Evolutionary conservation across 345 rosid genomes (phyloP).

Genomic region (Syzygium jambos): DNA sequence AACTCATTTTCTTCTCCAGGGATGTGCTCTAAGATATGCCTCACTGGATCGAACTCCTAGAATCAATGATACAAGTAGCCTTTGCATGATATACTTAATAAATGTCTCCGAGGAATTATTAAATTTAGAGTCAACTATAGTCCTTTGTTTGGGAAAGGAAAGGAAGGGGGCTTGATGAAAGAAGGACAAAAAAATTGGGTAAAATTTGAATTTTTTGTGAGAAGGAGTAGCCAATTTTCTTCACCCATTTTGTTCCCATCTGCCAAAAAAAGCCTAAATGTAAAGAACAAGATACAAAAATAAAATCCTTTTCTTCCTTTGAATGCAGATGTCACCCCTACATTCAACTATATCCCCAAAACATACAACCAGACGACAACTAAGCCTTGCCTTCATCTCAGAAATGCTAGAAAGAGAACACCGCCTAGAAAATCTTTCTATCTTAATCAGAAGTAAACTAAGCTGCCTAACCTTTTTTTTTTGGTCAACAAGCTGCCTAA

Average conservation of each 20-base stretch:
- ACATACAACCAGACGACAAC: neutral
- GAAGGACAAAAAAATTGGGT: neutral
- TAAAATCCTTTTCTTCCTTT: neutral
- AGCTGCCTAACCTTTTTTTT: neutral
- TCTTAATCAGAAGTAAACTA: neutral
- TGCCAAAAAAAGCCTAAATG: neutral
- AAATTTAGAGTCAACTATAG: neutral
- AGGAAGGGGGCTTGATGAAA: neutral
- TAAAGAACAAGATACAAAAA: neutral
- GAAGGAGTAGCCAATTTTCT: neutral
- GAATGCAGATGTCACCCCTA: neutral
- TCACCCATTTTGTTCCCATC: neutral
- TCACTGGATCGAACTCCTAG: conserved; percentile 91
- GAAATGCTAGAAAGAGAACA: neutral
- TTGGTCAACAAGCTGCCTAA: neutral
- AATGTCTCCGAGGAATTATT: neutral
- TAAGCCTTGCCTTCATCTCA: neutral
- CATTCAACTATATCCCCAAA: neutral
- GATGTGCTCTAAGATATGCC: conserved; percentile 66
- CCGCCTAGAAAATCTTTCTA: neutral
- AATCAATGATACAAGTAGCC: conserved; percentile 3
- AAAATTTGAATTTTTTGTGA: neutral
- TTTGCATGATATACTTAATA: neutral
- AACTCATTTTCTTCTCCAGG: conserved; percentile 64
- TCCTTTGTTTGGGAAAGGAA: neutral